Evolutionary conservation across 139 green algal species (phyloP), one percentile per base, ranked within the genome.

Genomic region (Bryopsis sp.): DNA sequence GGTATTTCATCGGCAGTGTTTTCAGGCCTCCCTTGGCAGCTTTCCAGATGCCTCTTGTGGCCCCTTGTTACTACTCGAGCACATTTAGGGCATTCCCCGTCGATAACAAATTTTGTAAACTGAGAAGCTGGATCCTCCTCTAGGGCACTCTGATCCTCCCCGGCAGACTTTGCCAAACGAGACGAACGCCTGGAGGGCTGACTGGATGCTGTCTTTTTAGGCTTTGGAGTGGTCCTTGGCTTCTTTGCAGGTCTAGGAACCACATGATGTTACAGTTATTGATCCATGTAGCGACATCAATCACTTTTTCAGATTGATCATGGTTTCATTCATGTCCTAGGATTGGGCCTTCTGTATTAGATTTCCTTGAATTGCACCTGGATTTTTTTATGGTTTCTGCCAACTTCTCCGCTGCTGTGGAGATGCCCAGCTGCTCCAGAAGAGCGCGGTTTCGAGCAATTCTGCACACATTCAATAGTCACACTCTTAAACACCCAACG

Each of bases 11-110:
- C 43, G 32, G 47, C 22, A 5, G 6, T 47, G n/a, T 11, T 48
- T 5, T 24, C 4, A n/a, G n/a, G n/a, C n/a, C n/a, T n/a, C 47
- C 29, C 6, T 15, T 5, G 28, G 2, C 57, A 39, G 15, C n/a
- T 26, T 34, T 47, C 47, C 33, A 29, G 22, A 61, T 8, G 26
- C 4, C 35, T 19, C 35, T 24, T 2, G 24, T 7, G 47, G 62
- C 7, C 24, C 31, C 0, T 35, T 50, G 6, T 24, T 3, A 54
- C 3, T 2, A n/a, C 3, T 39, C 0, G 7, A 15, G 47, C 26
- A 3, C n/a, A 76, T 66, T 57, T 75, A 19, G 71, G 71, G 61
- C 71, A 76, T 31, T 65, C 43, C 0, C 64, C 71, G 0, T 63
- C 46, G 22, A 50, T 48, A 36, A 76, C 70, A 47, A 76, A 76